Evolutionary conservation across 2,329 filamentous ascomycete species (phyloP), one percentile per base, ranked within the genome.

Genomic region (Onygenales sp.): DNA sequence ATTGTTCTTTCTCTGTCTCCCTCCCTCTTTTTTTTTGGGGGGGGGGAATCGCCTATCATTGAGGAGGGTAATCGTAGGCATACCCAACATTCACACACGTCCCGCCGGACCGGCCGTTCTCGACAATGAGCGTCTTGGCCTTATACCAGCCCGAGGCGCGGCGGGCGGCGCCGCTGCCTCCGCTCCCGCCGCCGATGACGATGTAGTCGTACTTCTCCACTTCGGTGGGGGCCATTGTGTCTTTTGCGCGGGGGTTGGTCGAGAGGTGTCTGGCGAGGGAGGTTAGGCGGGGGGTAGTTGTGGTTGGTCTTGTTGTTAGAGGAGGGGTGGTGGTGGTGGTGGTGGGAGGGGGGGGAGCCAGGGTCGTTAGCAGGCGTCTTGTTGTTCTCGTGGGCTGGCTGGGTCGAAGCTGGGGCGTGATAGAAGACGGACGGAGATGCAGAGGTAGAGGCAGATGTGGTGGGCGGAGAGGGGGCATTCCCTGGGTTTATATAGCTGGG

Each of bases 21-120:
- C 27, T 11, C 8, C 5, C 10, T n/a, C 13, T 8, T 7, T 44
- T 32, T 27, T 11, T 44, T n/a, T n/a, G n/a, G n/a, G n/a, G n/a
- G n/a, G n/a, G n/a, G n/a, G n/a, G n/a, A n/a, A n/a, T n/a, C n/a
- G n/a, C 6, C 32, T 32, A 45, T 32, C 14, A 45, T 33, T 7
- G 5, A 7, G 32, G 2, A 11, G 4, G n/a, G 5, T 6, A n/a
- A n/a, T n/a, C n/a, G n/a, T n/a, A n/a, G n/a, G 63, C 72, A 59
- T 66, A 78, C 75, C 75, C 77, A 59, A 79, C 77, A 61, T 79
- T 79, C 53, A 79, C 76, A 63, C 76, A 78, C 43, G 70, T 75
- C 50, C 74, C 75, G 35, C 76, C 76, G 32, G 71, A 72, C 27
- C 69, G 66, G 27, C 73, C 72, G 57, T 74, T 74, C 60, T 78